A percentile compares a stretch with the other conserved stretches of the same genome.
Evolutionary conservation across 345 rosid species (phyloP).

Genomic region (Clarkia xantiana): DNA sequence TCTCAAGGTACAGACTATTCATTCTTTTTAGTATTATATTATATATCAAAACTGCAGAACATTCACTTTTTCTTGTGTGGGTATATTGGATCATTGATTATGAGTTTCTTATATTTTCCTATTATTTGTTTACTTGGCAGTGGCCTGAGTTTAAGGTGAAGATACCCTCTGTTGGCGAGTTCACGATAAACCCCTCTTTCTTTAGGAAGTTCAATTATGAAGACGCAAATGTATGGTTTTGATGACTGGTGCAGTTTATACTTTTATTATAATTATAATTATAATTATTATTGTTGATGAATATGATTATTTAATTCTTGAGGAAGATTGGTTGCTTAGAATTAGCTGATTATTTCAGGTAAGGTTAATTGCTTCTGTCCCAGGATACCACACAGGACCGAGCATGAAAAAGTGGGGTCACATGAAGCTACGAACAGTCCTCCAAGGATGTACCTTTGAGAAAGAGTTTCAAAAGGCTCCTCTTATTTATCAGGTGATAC

Average conservation of each 20-base stretch:
- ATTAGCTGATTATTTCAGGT: slow-evolving; percentile 28
- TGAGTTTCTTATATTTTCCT: neutral
- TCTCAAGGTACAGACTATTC: slow-evolving; percentile 44
- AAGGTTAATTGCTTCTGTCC: slow-evolving; percentile 73
- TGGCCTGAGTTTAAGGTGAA: slow-evolving; percentile 69
- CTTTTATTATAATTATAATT: too few species aligned
- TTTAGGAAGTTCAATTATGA: slow-evolving; percentile 75
- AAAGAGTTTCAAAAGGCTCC: slow-evolving; percentile 71
- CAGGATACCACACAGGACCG: slow-evolving; percentile 80
- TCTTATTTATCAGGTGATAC: slow-evolving; percentile 69
- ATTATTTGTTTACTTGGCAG: slow-evolving; percentile 16
- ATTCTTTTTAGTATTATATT: neutral
- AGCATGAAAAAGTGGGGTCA: slow-evolving; percentile 84
- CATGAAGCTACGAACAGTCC: slow-evolving; percentile 63
- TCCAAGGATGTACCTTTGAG: slow-evolving; percentile 59
- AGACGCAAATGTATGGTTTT: slow-evolving; percentile 37
- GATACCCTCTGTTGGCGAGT: slow-evolving; percentile 41
- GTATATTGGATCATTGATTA: neutral
- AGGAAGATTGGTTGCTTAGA: neutral
- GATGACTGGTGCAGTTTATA: too few species aligned
- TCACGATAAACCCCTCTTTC: slow-evolving; percentile 58
- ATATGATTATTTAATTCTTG: too few species aligned
- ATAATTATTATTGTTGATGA: too few species aligned
- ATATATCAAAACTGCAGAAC: too few species aligned
- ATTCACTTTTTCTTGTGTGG: too few species aligned